phyloP scores from a whole-genome alignment of 768 basidiomycete species.

The Leucocoprinus sp. region DNA sequence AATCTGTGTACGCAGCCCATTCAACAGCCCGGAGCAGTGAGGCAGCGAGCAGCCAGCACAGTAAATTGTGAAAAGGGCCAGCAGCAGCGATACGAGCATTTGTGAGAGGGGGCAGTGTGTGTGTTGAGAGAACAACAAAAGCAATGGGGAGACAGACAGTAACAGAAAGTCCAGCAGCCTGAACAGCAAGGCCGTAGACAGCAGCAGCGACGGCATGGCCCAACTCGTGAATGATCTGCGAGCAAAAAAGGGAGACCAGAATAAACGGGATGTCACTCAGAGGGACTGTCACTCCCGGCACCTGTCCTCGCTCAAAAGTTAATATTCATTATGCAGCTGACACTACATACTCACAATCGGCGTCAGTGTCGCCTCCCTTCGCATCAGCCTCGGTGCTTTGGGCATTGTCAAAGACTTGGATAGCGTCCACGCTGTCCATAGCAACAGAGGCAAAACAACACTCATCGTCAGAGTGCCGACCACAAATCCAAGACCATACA shows the following conservation, averaged over 20 bases:
- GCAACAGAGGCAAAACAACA: slow-evolving; percentile 1
- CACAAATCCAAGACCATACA: slow-evolving; percentile 6
- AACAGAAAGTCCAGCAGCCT: slow-evolving; percentile 53
- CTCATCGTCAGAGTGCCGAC: slow-evolving; percentile 3
- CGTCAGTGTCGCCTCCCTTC: neutral
- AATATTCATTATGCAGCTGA: neutral
- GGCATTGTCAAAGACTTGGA: neutral
- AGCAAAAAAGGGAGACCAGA: slow-evolving; percentile 48
- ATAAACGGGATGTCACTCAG: slow-evolving; percentile 62
- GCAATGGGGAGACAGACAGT: slow-evolving; percentile 63
- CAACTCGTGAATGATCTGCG: slow-evolving; percentile 70
- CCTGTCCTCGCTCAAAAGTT: slow-evolving; percentile 32
- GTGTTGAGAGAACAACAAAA: slow-evolving; percentile 54
- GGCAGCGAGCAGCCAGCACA: too few species aligned
- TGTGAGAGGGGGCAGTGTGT: slow-evolving; percentile 29
- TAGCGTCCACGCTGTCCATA: slow-evolving; percentile 7
- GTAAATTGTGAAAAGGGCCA: slow-evolving; percentile 73
- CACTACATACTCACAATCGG: slow-evolving; percentile 2
- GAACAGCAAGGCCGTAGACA: slow-evolving; percentile 60
- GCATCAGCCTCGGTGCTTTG: neutral
- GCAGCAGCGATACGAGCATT: slow-evolving; percentile 60
- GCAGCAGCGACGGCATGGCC: slow-evolving; percentile 77
- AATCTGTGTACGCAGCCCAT: slow-evolving; percentile 41
- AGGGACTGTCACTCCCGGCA: slow-evolving; percentile 79
- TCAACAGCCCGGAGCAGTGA: slow-evolving; percentile 37